Conservation (phyloP, 768 basidiomycete species). For the Xanthoconium stramineum region DNA sequence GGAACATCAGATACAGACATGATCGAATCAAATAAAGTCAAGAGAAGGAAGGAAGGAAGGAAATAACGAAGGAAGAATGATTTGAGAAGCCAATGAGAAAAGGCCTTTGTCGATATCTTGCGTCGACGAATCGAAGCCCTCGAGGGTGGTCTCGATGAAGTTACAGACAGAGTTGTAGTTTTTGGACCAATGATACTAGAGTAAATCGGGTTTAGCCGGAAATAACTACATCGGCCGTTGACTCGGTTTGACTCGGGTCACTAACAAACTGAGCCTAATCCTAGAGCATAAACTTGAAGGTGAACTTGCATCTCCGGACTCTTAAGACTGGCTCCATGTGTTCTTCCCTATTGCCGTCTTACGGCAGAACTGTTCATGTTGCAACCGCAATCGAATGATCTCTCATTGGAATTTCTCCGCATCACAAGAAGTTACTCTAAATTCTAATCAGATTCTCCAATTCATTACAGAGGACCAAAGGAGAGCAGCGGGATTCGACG, state of each 20-base stretch:
- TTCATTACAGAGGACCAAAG: neutral
- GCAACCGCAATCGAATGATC: too few species aligned
- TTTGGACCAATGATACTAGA: too few species aligned
- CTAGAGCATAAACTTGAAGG: too few species aligned
- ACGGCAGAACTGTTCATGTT: too few species aligned
- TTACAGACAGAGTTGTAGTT: neutral
- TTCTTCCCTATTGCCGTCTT: too few species aligned
- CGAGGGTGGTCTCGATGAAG: neutral
- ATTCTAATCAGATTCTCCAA: neutral
- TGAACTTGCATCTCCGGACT: too few species aligned
- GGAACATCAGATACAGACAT: slow-evolving; percentile 23
- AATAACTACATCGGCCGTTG: neutral
- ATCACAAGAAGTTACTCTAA: neutral
- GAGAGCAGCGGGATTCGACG: neutral
- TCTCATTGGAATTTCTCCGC: neutral
- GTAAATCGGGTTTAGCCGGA: slow-evolving; percentile 5
- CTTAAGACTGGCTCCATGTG: too few species aligned
- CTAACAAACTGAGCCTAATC: too few species aligned
- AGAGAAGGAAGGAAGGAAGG: neutral
- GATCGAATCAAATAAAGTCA: slow-evolving; percentile 6
- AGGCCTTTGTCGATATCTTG: neutral
- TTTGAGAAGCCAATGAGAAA: neutral
- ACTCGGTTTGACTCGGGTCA: too few species aligned
- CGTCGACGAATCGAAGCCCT: neutral
- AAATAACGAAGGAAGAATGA: neutral